Conservation (phyloP, 805 yeast genomes). For the Blastobotrys attinorum region DNA sequence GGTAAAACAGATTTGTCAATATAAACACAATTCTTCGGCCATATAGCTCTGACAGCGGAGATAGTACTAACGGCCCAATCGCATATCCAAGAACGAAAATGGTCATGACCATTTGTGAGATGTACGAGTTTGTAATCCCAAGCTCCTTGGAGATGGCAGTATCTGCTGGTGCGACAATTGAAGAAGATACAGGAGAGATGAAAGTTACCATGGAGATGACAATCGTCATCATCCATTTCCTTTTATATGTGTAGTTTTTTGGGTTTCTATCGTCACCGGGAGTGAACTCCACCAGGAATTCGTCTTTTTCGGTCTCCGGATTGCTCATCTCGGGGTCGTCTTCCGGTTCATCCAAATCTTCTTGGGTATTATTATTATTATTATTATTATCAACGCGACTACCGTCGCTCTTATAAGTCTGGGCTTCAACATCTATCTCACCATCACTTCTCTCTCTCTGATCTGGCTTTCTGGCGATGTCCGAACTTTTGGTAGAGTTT, state of each 20-base stretch:
- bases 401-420: too few relatives aligned
- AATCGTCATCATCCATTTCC: conserved; percentile 38
- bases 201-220: conserved; percentile 50
- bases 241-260: conserved; percentile 43
- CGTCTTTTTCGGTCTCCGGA: neutral
- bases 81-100: conserved; percentile 64
- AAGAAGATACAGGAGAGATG: conserved; percentile 54
- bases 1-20: conserved; percentile 39
- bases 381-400: too few relatives aligned
- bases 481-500: too few relatives aligned
- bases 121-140: conserved; percentile 34
- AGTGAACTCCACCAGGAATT: conserved; percentile 12
- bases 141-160: conserved; percentile 39
- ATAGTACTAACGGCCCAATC: conserved; percentile 52
- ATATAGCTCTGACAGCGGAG: conserved; percentile 59
- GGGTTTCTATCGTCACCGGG: conserved; percentile 49
- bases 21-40: conserved; percentile 54
- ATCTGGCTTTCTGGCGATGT: too few relatives aligned
- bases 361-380: too few relatives aligned
- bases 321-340: too few relatives aligned
- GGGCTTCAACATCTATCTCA: too few relatives aligned
- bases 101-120: conserved; percentile 48
- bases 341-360: too few relatives aligned
- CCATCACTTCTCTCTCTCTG: too few relatives aligned
- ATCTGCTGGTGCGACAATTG: conserved; percentile 55